Conservation (phyloP, 75 land plant species). For the Picea glauca region DNA sequence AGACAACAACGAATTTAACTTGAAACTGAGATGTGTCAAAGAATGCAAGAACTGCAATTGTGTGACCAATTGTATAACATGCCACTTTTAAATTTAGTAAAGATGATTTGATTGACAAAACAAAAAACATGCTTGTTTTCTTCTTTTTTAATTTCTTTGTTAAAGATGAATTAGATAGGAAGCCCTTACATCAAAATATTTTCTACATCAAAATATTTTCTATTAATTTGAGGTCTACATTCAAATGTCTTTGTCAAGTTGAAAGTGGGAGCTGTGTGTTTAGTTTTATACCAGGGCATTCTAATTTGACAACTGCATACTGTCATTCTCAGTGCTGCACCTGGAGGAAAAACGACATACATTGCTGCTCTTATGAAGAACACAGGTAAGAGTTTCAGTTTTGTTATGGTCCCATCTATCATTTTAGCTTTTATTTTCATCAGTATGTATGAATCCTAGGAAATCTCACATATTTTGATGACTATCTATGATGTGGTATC, state of each 20-base stretch:
- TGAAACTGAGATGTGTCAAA: background rate
- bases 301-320: background rate
- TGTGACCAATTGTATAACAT: background rate
- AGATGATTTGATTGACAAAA: background rate
- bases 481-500: background rate
- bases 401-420: background rate
- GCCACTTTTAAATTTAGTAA: background rate
- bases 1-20: background rate
- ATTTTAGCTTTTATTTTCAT: background rate
- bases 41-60: background rate
- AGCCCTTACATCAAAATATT: background rate
- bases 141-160: background rate
- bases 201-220: too few species aligned
- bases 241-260: background rate
- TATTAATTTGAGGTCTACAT: background rate
- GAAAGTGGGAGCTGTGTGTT: background rate
- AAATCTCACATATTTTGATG: background rate
- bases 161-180: background rate
- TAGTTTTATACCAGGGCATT: background rate
- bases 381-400: slow-evolving; percentile 51
- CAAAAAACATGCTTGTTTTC: background rate
- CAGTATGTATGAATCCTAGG: background rate
- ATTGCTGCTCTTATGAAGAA: slow-evolving; percentile 98
- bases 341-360: slow-evolving; percentile 98
- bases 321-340: slow-evolving; percentile 72